These are phyloP conservation scores for Fraxinus greggii DNA, from an alignment of 305 asterid species.

Conservation along the genomic window DNA sequence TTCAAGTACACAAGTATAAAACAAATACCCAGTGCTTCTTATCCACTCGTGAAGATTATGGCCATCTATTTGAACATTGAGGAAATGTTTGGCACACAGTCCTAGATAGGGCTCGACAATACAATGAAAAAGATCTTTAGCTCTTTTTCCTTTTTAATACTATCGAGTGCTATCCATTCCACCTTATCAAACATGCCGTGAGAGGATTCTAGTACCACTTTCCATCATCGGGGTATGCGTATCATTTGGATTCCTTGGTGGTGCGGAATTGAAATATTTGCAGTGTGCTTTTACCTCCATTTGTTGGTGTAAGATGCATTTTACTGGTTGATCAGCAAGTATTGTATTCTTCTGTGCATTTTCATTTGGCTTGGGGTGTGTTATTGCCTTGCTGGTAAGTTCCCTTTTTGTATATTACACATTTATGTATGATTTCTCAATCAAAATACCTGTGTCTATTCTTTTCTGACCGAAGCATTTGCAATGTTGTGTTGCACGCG, in stretches of 20 bases:
- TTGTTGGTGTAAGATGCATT: constrained; percentile 32
- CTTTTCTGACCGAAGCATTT: background rate
- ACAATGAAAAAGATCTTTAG: background rate
- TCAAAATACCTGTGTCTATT: constrained; percentile 20
- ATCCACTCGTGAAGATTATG: constrained; percentile 28
- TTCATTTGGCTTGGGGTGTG: constrained; percentile 32
- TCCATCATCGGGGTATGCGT: constrained; percentile 23
- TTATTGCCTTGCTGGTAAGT: constrained; percentile 17
- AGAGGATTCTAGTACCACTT: constrained; percentile 17
- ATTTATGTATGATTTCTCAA: constrained; percentile 32
- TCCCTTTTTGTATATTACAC: constrained; percentile 31
- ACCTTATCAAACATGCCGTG: background rate
- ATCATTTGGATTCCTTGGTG: constrained; percentile 29
- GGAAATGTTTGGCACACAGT: background rate
- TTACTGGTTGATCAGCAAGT: constrained; percentile 30
- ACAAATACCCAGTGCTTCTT: constrained; percentile 16
- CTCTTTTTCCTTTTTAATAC: background rate
- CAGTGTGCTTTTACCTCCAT: constrained; percentile 36
- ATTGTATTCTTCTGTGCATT: constrained; percentile 17
- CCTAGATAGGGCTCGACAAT: background rate
- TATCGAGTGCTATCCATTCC: background rate
- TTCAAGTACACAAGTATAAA: constrained; percentile 44
- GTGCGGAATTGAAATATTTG: constrained; percentile 29
- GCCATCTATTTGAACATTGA: constrained; percentile 27
- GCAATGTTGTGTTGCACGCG: background rate